Conservation (phyloP, 768 basidiomycete species). For the Amanita rimosa region DNA sequence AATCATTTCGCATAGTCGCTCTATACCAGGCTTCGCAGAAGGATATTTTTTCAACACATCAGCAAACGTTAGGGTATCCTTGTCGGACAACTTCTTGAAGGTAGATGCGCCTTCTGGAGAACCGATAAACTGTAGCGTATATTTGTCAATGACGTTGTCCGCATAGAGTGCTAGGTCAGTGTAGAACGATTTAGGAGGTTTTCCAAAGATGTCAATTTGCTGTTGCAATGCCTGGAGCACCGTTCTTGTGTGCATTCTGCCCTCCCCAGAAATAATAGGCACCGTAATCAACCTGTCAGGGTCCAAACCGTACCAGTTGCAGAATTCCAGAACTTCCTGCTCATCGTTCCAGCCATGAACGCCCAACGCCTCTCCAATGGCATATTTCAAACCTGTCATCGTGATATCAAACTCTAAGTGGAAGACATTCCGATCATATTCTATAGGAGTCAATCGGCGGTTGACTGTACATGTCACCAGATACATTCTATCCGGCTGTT, state of each 20-base stretch:
- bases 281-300: constrained; percentile 73
- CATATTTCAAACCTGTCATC: constrained; percentile 90
- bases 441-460: constrained; percentile 84
- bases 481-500: constrained; percentile 81
- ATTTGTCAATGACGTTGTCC: constrained; percentile 52
- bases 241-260: constrained; percentile 82
- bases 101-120: constrained; percentile 83
- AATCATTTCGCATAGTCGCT: constrained; percentile 76
- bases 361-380: constrained; percentile 93
- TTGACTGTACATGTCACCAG: constrained; percentile 92
- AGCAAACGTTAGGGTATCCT: constrained; percentile 89
- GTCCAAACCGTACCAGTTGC: constrained; percentile 84
- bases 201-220: constrained; percentile 92
- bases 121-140: constrained; percentile 84
- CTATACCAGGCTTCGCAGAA: constrained; percentile 74
- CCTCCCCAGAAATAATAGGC: constrained; percentile 54
- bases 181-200: constrained; percentile 94
- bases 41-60: constrained; percentile 68
- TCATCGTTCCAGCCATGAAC: constrained; percentile 97
- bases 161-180: constrained; percentile 76
- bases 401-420: constrained; percentile 92
- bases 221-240: constrained; percentile 92
- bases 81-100: constrained; percentile 93
- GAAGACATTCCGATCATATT: constrained; percentile 98
- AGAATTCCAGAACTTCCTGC: constrained; percentile 80